phyloP scores from a whole-genome alignment of 2,329 filamentous ascomycete genomes.

The Cladosporium oxysporum region DNA sequence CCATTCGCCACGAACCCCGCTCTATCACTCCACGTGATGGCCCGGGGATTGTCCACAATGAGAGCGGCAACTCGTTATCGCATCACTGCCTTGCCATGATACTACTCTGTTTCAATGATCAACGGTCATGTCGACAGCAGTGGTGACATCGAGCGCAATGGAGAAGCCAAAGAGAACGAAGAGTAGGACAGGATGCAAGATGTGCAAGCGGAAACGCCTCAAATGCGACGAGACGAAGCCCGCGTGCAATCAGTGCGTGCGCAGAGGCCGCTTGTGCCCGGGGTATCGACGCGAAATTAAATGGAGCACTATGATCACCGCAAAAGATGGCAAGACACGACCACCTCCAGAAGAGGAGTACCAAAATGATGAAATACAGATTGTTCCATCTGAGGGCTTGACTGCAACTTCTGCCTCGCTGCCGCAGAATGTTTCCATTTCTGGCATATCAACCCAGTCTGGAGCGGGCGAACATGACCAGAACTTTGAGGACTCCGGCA shows the following conservation, averaged over 20 bases:
- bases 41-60: neutral
- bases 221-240: constrained; percentile 24
- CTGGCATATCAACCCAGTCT: neutral
- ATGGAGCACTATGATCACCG: constrained; percentile 20
- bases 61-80: neutral
- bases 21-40: constrained; percentile 3
- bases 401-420: neutral
- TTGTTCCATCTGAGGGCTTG: neutral
- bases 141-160: neutral
- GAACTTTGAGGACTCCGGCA: neutral
- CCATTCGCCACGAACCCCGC: constrained; percentile 15
- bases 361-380: neutral
- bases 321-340: constrained; percentile 6
- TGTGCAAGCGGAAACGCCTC: constrained; percentile 17
- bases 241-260: constrained; percentile 22
- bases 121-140: neutral
- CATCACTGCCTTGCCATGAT: neutral
- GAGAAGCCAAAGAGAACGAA: constrained; percentile 19
- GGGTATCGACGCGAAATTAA: constrained; percentile 21
- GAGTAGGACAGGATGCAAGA: constrained; percentile 16
- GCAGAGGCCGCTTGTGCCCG: constrained; percentile 20
- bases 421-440: constrained; percentile 2
- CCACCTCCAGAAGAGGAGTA: constrained; percentile 7
- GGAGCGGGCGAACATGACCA: neutral
- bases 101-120: neutral